Evolutionary conservation across 176 grass and related monocot genomes (phyloP).

Genomic region (Hyparrhenia diplandra): DNA sequence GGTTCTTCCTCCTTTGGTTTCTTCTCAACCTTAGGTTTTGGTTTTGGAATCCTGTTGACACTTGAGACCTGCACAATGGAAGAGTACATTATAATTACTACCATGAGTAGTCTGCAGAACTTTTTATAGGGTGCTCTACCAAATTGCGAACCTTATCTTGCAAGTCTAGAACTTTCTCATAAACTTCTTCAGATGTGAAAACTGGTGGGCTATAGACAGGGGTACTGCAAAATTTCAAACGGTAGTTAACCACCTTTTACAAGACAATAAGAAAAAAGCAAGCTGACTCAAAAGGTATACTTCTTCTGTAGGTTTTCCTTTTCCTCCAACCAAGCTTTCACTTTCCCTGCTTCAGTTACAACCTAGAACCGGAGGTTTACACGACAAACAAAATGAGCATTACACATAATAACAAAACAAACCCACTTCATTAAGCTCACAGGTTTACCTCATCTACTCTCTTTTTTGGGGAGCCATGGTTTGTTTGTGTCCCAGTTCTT

Average conservation of each 20-base stretch:
- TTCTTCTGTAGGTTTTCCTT: conserved; percentile 86
- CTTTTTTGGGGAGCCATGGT: conserved; percentile 82
- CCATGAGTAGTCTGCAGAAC: not conserved
- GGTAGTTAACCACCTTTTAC: conserved; percentile 8
- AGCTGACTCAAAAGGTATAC: conserved; percentile 33
- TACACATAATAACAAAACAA: conserved; percentile 2
- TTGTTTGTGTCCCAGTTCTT: conserved; percentile 90
- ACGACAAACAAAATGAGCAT: conserved; percentile 26
- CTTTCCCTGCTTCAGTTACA: conserved; percentile 69
- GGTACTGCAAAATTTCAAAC: conserved; percentile 43
- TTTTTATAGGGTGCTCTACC: not conserved
- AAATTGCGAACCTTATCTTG: conserved; percentile 71
- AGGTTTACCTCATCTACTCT: conserved; percentile 85
- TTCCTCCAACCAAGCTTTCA: conserved; percentile 81
- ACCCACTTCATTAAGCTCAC: not conserved
- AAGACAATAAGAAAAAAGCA: not conserved
- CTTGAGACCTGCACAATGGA: conserved; percentile 58
- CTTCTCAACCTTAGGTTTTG: conserved; percentile 94
- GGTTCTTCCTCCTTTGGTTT: conserved; percentile 75
- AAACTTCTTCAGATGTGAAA: conserved; percentile 87
- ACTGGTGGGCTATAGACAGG: conserved; percentile 47
- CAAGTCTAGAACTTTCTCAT: conserved; percentile 60
- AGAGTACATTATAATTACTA: not conserved
- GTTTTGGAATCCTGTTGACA: conserved; percentile 92
- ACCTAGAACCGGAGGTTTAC: conserved; percentile 46